These are phyloP conservation scores for Alternaria brassicicola DNA, from an alignment of 2,329 filamentous ascomycete species.

Conservation along the genomic window DNA sequence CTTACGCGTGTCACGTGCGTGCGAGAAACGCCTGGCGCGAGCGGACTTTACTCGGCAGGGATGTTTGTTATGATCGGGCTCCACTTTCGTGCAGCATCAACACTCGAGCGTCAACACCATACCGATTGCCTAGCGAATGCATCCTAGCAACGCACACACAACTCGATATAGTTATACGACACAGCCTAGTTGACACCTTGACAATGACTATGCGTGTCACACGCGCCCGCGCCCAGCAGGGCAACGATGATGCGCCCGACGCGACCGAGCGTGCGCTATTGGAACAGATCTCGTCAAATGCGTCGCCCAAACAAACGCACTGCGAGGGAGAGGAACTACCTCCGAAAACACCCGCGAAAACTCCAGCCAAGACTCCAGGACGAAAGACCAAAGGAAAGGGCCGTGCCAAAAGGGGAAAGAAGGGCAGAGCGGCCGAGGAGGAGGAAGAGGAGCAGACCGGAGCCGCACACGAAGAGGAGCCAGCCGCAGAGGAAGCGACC, in stretches of 20 bases:
- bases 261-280: slow-evolving; percentile 47
- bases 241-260: slow-evolving; percentile 46
- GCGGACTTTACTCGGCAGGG: slow-evolving; percentile 16
- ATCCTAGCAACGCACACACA: slow-evolving; percentile 18
- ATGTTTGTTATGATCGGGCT: slow-evolving; percentile 29
- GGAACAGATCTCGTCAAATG: slow-evolving; percentile 50
- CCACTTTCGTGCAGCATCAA: slow-evolving; percentile 20
- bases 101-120: slow-evolving; percentile 25
- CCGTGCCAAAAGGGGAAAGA: slow-evolving; percentile 37
- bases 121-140: slow-evolving; percentile 21
- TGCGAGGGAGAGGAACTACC: slow-evolving; percentile 27
- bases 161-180: slow-evolving; percentile 3
- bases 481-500: slow-evolving; percentile 25
- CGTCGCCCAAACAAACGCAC: slow-evolving; percentile 23
- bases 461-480: slow-evolving; percentile 27
- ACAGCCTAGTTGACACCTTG: background rate
- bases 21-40: slow-evolving; percentile 12
- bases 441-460: slow-evolving; percentile 23
- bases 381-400: slow-evolving; percentile 38
- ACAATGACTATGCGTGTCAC: slow-evolving; percentile 50
- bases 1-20: slow-evolving; percentile 18
- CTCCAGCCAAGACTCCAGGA: slow-evolving; percentile 40
- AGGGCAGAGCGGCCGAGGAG: slow-evolving; percentile 24
- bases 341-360: slow-evolving; percentile 41
- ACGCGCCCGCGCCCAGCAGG: slow-evolving; percentile 51